Conservation (phyloP, 306 rosid genomes). For the Rubus parviflorus region DNA sequence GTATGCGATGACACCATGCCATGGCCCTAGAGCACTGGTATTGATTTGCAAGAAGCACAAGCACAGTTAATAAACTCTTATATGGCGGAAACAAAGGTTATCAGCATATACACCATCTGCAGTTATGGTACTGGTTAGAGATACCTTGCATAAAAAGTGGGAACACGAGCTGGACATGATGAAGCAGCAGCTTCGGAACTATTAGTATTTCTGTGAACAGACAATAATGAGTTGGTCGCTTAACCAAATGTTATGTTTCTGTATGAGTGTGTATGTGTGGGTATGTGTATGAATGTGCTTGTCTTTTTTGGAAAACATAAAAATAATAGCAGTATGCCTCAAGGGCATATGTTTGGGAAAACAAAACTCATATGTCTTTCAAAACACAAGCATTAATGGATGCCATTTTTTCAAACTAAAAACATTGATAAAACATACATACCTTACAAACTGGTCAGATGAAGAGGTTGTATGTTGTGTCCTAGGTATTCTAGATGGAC, state of each 20-base stretch:
- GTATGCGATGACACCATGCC: constrained; percentile 89
- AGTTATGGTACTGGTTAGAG: not conserved
- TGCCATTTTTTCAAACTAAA: constrained; percentile 9
- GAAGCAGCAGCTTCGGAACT: constrained; percentile 61
- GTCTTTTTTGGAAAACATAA: not conserved
- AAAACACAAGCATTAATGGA: not conserved
- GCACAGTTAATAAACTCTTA: constrained; percentile 18
- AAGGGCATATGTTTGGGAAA: not conserved
- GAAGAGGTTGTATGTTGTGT: constrained; percentile 33
- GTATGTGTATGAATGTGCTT: not conserved
- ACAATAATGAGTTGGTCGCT: not conserved
- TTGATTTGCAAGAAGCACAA: constrained; percentile 30
- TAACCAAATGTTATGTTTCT: not conserved
- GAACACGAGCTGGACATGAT: constrained; percentile 73
- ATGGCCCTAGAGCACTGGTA: constrained; percentile 90
- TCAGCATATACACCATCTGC: constrained; percentile 21
- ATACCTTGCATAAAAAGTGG: constrained; percentile 95
- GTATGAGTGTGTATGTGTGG: not conserved
- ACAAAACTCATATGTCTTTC: not conserved
- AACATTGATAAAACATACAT: constrained; percentile 17
- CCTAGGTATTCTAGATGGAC: constrained; percentile 36
- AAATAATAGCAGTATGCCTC: not conserved
- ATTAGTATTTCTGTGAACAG: constrained; percentile 52
- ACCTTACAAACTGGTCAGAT: constrained; percentile 64
- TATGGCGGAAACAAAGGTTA: constrained; percentile 2